Conservation (phyloP, 768 basidiomycete species). For the Holtermannia corniformis region DNA sequence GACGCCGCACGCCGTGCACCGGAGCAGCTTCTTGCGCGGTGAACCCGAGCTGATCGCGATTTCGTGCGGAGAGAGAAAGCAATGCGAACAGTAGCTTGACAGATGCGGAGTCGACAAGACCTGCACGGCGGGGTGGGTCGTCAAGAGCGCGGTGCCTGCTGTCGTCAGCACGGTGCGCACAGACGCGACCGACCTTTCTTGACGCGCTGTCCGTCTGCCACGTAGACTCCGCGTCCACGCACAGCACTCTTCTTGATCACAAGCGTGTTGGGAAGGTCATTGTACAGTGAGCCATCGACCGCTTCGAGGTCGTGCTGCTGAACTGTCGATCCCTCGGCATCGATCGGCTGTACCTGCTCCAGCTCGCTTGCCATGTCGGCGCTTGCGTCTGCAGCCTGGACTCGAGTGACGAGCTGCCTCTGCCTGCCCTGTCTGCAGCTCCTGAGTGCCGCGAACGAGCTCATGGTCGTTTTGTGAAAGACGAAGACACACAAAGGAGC, state of each 20-base stretch:
- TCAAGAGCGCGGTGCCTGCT: slow-evolving; percentile 55
- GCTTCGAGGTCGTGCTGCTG: too few species aligned
- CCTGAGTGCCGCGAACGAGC: neutral
- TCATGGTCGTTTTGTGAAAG: too few species aligned
- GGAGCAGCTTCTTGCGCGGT: slow-evolving; percentile 45
- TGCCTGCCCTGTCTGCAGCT: neutral
- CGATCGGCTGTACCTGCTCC: too few species aligned
- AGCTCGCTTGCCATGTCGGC: too few species aligned
- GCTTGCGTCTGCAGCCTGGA: too few species aligned
- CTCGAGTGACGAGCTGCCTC: neutral
- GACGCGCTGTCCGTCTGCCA: neutral
- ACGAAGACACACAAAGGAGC: too few species aligned
- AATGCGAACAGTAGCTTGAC: slow-evolving; percentile 59
- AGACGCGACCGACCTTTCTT: neutral
- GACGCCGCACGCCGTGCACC: slow-evolving; percentile 64
- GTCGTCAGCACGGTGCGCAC: too few species aligned
- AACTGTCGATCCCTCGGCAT: too few species aligned
- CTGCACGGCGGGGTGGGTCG: slow-evolving; percentile 53
- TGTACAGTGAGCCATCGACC: too few species aligned
- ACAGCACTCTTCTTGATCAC: neutral
- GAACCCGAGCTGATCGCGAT: slow-evolving; percentile 4
- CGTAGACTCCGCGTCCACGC: neutral
- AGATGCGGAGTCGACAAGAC: slow-evolving; percentile 59
- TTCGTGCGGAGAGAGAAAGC: slow-evolving; percentile 41
- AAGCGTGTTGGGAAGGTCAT: neutral